Evolutionary conservation across 2,329 filamentous ascomycete species (phyloP).

Genomic region (Diaporthe sp.): DNA sequence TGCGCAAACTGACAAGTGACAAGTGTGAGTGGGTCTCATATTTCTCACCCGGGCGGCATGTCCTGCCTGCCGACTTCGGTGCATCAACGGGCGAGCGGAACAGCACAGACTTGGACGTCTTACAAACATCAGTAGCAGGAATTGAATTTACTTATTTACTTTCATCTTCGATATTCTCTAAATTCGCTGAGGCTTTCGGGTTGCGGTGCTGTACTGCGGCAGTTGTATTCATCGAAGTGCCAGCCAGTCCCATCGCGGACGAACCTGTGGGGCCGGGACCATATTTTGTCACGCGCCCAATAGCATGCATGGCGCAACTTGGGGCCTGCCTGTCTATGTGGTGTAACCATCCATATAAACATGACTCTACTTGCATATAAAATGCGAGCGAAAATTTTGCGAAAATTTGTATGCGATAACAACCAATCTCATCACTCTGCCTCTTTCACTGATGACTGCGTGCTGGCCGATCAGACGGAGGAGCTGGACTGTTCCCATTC

Average conservation of each 20-base stretch:
- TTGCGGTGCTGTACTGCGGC: background rate
- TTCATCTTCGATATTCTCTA: background rate
- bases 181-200: background rate
- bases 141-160: background rate
- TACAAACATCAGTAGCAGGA: background rate
- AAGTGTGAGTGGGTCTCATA: slow-evolving; percentile 23
- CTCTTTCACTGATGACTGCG: background rate
- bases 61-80: slow-evolving; percentile 24
- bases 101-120: background rate
- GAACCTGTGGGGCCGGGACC: slow-evolving; percentile 17
- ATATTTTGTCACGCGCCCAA: background rate
- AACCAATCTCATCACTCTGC: background rate
- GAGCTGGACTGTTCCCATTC: background rate
- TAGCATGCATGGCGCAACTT: slow-evolving; percentile 21
- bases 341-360: background rate
- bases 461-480: background rate
- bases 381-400: background rate
- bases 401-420: background rate
- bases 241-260: background rate
- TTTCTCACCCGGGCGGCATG: slow-evolving; percentile 1
- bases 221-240: background rate
- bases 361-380: background rate
- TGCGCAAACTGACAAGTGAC: slow-evolving; percentile 27
- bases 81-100: slow-evolving; percentile 20
- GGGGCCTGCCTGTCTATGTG: background rate